Percentiles rank a stretch among this genome's conserved stretches.
These are phyloP conservation scores for Monilinia aucupariae DNA, from an alignment of 2,329 filamentous ascomycete genomes.

Conservation along the genomic window DNA sequence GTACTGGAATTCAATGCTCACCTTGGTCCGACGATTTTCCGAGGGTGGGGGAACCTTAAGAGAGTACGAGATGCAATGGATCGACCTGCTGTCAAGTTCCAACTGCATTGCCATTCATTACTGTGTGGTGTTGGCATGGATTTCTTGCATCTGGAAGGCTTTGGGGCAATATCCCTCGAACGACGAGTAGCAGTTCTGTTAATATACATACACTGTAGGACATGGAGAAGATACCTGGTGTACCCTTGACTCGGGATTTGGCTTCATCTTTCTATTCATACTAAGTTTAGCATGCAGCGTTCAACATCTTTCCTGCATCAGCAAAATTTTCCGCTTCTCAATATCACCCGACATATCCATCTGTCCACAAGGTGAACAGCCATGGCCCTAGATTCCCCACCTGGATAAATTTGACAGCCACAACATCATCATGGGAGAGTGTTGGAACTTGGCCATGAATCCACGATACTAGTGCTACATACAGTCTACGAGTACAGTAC, in stretches of 20 bases:
- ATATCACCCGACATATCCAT: neutral
- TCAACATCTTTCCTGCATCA: neutral
- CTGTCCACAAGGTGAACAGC: neutral
- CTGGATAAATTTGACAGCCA: neutral
- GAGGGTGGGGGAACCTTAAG: neutral
- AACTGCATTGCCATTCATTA: too few relatives aligned
- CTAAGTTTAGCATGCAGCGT: neutral
- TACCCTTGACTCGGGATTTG: neutral
- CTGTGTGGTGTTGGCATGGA: too few relatives aligned
- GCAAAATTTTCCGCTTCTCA: neutral
- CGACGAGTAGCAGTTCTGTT: too few relatives aligned
- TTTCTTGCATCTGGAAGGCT: too few relatives aligned
- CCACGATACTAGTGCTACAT: too few relatives aligned
- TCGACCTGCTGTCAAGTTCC: too few relatives aligned
- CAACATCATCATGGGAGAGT: constrained; percentile 8
- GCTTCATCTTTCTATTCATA: neutral
- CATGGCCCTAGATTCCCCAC: neutral
- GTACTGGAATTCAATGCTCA: too few relatives aligned
- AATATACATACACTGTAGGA: too few relatives aligned
- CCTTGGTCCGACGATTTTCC: neutral
- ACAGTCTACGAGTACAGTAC: neutral
- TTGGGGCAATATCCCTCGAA: too few relatives aligned
- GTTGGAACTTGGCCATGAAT: too few relatives aligned
- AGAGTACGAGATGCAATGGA: too few relatives aligned
- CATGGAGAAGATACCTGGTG: neutral